phyloP scores from a whole-genome alignment of 306 rosid genomes.

The Corylus americana region DNA sequence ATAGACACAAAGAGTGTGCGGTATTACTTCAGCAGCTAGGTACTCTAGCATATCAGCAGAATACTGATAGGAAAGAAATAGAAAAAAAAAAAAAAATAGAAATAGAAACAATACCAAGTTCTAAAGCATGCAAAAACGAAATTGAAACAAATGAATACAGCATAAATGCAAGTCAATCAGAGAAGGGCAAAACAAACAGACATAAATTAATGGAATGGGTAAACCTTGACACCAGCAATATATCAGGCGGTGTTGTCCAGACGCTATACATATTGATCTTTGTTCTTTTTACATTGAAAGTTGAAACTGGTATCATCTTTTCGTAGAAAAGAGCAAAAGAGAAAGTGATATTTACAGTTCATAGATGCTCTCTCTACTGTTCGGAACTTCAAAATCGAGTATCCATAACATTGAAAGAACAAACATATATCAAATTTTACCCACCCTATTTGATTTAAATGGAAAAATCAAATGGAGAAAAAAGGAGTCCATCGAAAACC shows the following conservation, averaged over 20 bases:
- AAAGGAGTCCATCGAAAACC: not conserved
- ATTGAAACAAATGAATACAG: too few relatives aligned
- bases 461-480: not conserved
- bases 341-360: not conserved
- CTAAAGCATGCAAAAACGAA: too few relatives aligned
- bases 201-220: too few relatives aligned
- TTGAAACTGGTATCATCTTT: conserved; percentile 1
- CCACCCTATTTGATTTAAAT: not conserved
- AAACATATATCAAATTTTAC: not conserved
- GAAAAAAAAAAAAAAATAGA: too few relatives aligned
- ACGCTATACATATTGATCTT: not conserved
- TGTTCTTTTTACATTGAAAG: conserved; percentile 1
- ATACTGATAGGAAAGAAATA: too few relatives aligned
- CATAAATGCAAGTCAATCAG: too few relatives aligned
- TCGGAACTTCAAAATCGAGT: not conserved
- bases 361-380: not conserved
- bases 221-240: too few relatives aligned
- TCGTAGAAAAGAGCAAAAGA: not conserved
- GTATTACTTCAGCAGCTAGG: too few relatives aligned
- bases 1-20: too few relatives aligned
- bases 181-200: too few relatives aligned
- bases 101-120: too few relatives aligned
- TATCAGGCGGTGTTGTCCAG: not conserved
- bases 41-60: too few relatives aligned
- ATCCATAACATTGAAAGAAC: not conserved